Conservation (phyloP, 73 alveolate species). For the Tetrahymena thermophila region DNA sequence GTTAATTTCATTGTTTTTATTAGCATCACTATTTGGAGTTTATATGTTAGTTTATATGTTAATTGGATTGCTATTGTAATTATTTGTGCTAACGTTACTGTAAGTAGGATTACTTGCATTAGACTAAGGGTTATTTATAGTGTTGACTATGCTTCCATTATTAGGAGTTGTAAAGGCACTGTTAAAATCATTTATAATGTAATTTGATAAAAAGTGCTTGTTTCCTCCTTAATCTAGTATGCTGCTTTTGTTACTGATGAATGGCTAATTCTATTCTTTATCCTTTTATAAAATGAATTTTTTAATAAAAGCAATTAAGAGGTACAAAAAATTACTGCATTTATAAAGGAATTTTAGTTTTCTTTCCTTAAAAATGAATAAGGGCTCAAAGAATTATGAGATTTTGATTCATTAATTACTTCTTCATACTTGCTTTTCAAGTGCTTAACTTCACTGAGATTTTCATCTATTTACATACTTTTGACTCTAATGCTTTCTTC, state of each 20-base stretch:
- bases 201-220: background rate
- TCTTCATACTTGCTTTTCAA: background rate
- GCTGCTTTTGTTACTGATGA: background rate
- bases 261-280: background rate
- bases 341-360: background rate
- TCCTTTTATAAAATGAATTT: background rate
- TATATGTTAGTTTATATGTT: background rate
- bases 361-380: background rate
- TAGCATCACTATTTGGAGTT: background rate
- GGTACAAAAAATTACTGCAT: background rate
- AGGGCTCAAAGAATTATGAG: background rate
- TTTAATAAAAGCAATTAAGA: background rate
- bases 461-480: background rate
- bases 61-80: background rate
- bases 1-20: background rate
- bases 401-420: background rate
- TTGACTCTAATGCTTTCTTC: background rate
- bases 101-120: no score
- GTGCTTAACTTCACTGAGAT: background rate
- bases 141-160: background rate
- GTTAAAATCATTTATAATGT: background rate
- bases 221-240: background rate
- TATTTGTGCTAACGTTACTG: background rate
- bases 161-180: background rate
- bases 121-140: background rate